These are phyloP conservation scores for Syzygium aromaticum DNA, from an alignment of 345 rosid genomes.

Conservation along the genomic window DNA sequence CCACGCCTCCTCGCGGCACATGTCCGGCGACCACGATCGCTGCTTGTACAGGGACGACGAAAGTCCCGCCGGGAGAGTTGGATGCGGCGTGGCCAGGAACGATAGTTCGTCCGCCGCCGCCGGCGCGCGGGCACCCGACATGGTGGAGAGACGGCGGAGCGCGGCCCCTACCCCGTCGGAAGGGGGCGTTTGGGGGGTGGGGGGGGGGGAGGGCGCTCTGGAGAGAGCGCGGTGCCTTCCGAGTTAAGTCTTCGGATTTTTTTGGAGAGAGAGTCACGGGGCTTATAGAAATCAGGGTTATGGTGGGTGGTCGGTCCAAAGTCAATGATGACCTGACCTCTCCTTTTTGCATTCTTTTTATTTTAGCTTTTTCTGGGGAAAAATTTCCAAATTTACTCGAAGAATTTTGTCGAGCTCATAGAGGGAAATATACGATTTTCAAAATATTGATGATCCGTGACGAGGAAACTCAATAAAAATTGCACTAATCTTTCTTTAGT, in stretches of 20 bases:
- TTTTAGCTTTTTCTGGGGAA: neutral
- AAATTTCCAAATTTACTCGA: neutral
- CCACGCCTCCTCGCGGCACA: constrained; percentile 84
- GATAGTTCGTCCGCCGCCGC: neutral
- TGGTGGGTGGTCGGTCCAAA: neutral
- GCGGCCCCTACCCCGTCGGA: neutral
- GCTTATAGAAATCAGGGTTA: neutral
- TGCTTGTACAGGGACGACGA: constrained; percentile 52
- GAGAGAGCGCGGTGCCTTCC: neutral
- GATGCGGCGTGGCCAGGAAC: neutral
- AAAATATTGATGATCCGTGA: neutral
- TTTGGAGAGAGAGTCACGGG: neutral
- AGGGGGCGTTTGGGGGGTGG: neutral
- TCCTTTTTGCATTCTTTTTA: neutral
- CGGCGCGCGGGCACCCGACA: neutral
- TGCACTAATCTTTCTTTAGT: neutral
- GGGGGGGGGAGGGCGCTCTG: neutral
- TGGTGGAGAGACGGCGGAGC: neutral
- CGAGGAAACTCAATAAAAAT: neutral
- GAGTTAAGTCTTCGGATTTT: neutral
- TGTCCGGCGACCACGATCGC: constrained; percentile 88
- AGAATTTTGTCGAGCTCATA: neutral
- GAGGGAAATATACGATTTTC: neutral
- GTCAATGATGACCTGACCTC: neutral
- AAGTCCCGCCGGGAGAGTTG: neutral